Percentiles rank a stretch among this genome's conserved stretches.
phyloP scores from a whole-genome alignment of 306 rosid genomes.

The Ammopiptanthus mongolicus region DNA sequence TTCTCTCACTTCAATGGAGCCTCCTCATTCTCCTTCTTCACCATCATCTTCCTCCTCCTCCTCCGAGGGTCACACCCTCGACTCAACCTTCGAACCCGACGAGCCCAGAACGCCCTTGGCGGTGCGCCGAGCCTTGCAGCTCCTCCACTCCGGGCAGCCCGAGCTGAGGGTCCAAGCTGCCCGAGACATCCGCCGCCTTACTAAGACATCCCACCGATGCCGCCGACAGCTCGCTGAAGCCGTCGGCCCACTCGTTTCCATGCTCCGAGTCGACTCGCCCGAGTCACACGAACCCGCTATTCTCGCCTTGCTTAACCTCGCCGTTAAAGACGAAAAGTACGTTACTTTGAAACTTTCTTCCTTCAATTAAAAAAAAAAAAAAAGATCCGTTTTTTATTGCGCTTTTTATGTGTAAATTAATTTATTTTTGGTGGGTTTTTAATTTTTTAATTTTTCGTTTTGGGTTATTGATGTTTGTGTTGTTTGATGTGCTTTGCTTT shows the following conservation, averaged over 20 bases:
- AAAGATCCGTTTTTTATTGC: no score
- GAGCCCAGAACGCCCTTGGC: slow-evolving; percentile 43
- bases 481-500: slow-evolving; percentile 22
- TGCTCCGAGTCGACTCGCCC: slow-evolving; percentile 58
- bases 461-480: not conserved
- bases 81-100: slow-evolving; percentile 29
- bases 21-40: slow-evolving; percentile 34
- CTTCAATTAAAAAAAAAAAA: no score
- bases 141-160: slow-evolving; percentile 54
- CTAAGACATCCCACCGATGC: slow-evolving; percentile 83
- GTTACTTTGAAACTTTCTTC: not conserved
- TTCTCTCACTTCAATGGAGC: slow-evolving; percentile 32
- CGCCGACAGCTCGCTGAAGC: slow-evolving; percentile 77
- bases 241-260: slow-evolving; percentile 58
- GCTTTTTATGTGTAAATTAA: not conserved
- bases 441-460: not conserved
- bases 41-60: slow-evolving; percentile 33
- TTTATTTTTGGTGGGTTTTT: not conserved
- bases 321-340: slow-evolving; percentile 92
- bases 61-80: slow-evolving; percentile 3
- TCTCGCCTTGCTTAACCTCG: slow-evolving; percentile 92
- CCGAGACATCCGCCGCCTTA: slow-evolving; percentile 78
- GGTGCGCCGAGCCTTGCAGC: slow-evolving; percentile 61
- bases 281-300: slow-evolving; percentile 72
- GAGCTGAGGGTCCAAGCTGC: slow-evolving; percentile 63